Conservation (phyloP, 345 rosid genomes). For the Melaleuca quinquenervia region DNA sequence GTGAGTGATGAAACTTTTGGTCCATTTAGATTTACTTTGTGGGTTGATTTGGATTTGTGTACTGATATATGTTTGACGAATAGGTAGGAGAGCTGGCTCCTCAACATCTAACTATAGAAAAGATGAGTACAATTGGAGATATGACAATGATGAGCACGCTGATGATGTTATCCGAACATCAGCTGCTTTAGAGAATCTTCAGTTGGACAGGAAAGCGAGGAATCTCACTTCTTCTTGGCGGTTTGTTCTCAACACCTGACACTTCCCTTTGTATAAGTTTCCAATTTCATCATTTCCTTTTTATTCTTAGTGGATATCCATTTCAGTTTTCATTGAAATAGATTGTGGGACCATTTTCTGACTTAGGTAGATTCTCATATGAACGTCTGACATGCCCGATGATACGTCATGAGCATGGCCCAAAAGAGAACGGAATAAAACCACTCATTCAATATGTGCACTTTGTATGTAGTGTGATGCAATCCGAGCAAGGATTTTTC, state of each 20-base stretch:
- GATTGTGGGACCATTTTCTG: neutral
- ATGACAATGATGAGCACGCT: conserved; percentile 46
- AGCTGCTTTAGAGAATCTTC: conserved; percentile 82
- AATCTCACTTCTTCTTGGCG: conserved; percentile 90
- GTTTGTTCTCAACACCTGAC: conserved; percentile 18
- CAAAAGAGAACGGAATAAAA: neutral
- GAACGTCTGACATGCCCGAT: neutral
- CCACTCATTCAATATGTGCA: neutral
- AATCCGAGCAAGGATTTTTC: neutral
- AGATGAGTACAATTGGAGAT: conserved; percentile 82
- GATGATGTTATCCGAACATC: conserved; percentile 79
- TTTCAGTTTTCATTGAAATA: neutral
- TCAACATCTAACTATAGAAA: conserved; percentile 63
- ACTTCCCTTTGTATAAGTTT: neutral
- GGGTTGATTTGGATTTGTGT: neutral
- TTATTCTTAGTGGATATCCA: neutral
- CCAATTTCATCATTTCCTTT: neutral
- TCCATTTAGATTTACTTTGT: neutral
- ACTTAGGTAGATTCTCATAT: neutral
- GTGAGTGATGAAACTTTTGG: conserved; percentile 28
- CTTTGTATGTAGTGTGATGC: neutral
- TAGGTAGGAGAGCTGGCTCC: conserved; percentile 83
- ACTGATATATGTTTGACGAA: conserved; percentile 4
- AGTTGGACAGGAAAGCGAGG: conserved; percentile 82
- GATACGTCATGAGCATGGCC: neutral